Evolutionary conservation across 139 green algal genomes (phyloP).

Genomic region (Volvox reticuliferus): DNA sequence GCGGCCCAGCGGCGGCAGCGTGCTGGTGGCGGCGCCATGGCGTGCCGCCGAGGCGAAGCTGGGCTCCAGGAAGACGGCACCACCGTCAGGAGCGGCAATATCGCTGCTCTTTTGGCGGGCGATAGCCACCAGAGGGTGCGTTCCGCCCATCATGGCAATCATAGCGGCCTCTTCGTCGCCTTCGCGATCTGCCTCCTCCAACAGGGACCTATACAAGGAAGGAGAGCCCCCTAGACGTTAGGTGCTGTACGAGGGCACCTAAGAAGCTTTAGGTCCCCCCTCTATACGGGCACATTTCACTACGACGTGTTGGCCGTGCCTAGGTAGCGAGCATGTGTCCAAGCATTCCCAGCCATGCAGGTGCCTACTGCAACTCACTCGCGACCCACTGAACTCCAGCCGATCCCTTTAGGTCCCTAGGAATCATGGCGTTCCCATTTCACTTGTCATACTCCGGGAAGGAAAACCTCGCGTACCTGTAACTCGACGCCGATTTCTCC

Average conservation of each 20-base stretch:
- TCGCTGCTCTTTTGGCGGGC: neutral
- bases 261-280: no score
- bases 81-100: neutral
- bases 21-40: neutral
- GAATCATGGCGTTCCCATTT: no score
- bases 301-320: no score
- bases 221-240: neutral
- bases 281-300: no score
- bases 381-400: no score
- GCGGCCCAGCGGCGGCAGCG: slow-evolving; percentile 7
- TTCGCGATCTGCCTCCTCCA: slow-evolving; percentile 10
- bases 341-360: no score
- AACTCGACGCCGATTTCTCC: neutral
- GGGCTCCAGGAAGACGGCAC: neutral
- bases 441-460: no score
- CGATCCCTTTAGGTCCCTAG: no score
- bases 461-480: slow-evolving; percentile 3
- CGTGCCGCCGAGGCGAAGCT: slow-evolving; percentile 34
- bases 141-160: neutral
- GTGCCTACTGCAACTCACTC: no score
- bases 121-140: neutral
- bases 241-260: no score
- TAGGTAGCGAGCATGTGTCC: no score
- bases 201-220: neutral
- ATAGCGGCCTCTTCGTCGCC: slow-evolving; percentile 10